phyloP scores from a whole-genome alignment of 257 asterid species.

The Solanum arcanum region DNA sequence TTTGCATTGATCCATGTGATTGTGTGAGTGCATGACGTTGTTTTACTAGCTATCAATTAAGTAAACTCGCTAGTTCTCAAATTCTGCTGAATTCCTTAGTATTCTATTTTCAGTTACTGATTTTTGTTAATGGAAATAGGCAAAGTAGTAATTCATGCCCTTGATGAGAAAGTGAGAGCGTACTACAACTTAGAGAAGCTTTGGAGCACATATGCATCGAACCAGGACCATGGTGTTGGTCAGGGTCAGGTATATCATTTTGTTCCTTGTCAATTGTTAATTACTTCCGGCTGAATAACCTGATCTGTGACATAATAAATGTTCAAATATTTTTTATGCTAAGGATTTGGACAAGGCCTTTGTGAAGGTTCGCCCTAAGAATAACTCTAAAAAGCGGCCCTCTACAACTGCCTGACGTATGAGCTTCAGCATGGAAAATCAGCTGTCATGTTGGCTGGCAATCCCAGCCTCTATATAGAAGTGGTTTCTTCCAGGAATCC shows the following conservation, averaged over 20 bases:
- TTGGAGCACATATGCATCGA: slow-evolving; percentile 38
- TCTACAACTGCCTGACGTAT: slow-evolving; percentile 15
- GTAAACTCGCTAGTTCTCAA: neutral
- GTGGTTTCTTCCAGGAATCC: neutral
- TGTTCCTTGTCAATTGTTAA: neutral
- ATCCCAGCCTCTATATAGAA: neutral
- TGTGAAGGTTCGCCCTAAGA: slow-evolving; percentile 58
- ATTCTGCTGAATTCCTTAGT: neutral
- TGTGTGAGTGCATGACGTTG: neutral
- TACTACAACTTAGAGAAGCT: slow-evolving; percentile 86
- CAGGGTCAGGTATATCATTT: neutral
- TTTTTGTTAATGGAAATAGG: slow-evolving; percentile 22
- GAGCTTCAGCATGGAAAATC: neutral
- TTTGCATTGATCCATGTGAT: neutral
- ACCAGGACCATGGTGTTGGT: slow-evolving; percentile 30
- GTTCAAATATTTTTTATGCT: neutral
- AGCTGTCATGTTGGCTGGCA: neutral
- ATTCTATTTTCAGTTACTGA: neutral
- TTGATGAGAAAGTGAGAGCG: slow-evolving; percentile 87
- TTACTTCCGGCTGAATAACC: neutral
- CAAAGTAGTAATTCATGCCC: slow-evolving; percentile 67
- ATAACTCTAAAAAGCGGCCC: slow-evolving; percentile 68
- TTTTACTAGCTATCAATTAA: neutral
- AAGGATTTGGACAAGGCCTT: slow-evolving; percentile 78
- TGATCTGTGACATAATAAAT: neutral